Percentiles rank a stretch among this genome's conserved stretches.
Conservation (phyloP, 345 rosid genomes). For the Brassica napus region DNA sequence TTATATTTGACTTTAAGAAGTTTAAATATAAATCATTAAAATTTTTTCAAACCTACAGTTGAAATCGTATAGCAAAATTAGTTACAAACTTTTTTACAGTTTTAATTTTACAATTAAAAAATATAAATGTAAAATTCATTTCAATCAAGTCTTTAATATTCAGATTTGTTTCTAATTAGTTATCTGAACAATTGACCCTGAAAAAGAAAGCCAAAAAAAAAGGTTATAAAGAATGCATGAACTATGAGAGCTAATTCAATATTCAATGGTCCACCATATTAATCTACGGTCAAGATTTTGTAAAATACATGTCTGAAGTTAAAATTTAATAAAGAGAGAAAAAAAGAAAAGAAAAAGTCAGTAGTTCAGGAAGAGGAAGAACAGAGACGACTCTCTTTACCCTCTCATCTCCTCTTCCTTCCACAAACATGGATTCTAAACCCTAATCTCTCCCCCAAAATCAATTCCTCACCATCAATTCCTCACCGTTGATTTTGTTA, state of each 20-base stretch:
- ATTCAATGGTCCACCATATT: conserved; percentile 22
- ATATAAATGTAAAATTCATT: too few species aligned
- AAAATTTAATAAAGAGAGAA: background rate
- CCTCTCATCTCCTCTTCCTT: background rate
- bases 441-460: conserved; percentile 1
- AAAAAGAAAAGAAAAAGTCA: conserved; percentile 13
- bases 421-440: conserved; percentile 12
- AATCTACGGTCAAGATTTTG: conserved; percentile 20
- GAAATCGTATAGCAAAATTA: too few species aligned
- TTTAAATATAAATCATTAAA: too few species aligned
- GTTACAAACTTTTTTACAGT: too few species aligned
- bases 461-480: background rate
- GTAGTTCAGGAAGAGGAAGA: conserved; percentile 32
- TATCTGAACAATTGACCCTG: conserved; percentile 22
- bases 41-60: too few species aligned
- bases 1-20: too few species aligned
- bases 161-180: background rate
- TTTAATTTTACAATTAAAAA: too few species aligned
- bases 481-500: conserved; percentile 11
- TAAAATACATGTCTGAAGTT: background rate
- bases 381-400: conserved; percentile 26
- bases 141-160: too few species aligned
- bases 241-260: background rate
- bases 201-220: conserved; percentile 1
- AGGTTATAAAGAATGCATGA: background rate